Evolutionary conservation across 257 asterid species (phyloP).

Genomic region (Solanum piurae): DNA sequence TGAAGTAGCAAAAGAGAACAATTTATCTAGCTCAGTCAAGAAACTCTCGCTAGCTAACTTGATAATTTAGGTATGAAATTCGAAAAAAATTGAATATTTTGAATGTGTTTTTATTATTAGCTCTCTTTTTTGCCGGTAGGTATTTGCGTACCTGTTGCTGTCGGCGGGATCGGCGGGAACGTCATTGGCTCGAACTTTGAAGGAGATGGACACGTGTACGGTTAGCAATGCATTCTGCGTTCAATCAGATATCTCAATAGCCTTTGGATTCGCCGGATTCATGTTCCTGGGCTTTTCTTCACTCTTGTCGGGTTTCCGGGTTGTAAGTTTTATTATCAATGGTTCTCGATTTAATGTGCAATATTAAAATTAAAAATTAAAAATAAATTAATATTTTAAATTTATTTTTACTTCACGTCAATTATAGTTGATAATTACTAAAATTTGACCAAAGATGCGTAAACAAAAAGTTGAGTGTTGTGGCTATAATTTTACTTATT

Average conservation of each 20-base stretch:
- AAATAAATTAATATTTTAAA: neutral
- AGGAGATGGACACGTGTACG: constrained; percentile 18
- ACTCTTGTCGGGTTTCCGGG: constrained; percentile 39
- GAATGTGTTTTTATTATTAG: neutral
- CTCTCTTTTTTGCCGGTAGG: constrained; percentile 6
- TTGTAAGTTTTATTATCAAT: constrained; percentile 23
- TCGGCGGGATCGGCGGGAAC: constrained; percentile 45
- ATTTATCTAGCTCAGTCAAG: neutral
- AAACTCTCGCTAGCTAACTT: neutral
- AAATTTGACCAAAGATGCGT: neutral
- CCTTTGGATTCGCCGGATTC: constrained; percentile 42
- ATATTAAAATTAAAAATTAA: neutral
- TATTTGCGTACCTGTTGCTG: constrained; percentile 27
- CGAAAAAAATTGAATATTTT: neutral
- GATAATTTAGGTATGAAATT: neutral
- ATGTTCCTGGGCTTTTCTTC: constrained; percentile 31
- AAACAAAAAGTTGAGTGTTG: neutral
- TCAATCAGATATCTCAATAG: constrained; percentile 32
- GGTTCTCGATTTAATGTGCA: constrained; percentile 34
- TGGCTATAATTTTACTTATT: neutral
- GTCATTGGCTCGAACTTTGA: constrained; percentile 22
- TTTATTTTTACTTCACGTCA: neutral
- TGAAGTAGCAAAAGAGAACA: neutral
- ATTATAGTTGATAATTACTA: neutral
- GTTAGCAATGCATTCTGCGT: constrained; percentile 23